These are phyloP conservation scores for Chaetomium sp. DNA, from an alignment of 2,329 filamentous ascomycete species.

Conservation along the genomic window DNA sequence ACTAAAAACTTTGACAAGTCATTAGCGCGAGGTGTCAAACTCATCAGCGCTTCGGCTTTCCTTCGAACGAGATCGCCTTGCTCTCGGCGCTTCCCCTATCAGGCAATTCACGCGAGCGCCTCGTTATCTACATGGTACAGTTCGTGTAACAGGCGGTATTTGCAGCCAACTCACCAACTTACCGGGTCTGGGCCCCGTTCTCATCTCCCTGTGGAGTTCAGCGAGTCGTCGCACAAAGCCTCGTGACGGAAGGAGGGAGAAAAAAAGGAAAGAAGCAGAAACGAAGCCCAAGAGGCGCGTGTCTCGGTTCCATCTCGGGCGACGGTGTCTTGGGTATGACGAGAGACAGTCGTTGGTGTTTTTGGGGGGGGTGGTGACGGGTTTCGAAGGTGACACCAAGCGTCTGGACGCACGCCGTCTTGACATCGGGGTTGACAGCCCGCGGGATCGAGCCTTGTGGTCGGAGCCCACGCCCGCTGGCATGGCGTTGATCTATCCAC, in stretches of 20 bases:
- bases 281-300: background rate
- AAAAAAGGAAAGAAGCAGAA: background rate
- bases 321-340: background rate
- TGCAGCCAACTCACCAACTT: background rate
- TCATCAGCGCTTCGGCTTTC: background rate
- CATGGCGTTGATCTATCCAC: background rate
- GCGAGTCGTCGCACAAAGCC: background rate
- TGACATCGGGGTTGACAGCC: background rate
- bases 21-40: background rate
- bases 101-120: conserved; percentile 11
- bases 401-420: background rate
- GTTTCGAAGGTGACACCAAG: background rate
- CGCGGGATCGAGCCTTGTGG: background rate
- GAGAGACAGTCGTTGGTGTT: background rate
- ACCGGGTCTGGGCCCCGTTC: background rate
- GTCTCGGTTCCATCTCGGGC: conserved; percentile 1
- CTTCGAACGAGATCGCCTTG: background rate
- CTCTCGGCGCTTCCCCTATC: background rate
- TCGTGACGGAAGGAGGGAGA: background rate
- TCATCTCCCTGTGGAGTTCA: background rate
- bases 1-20: background rate
- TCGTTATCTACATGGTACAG: conserved; percentile 1
- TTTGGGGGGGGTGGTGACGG: background rate
- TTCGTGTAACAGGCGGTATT: background rate
- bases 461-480: background rate